Conservation (phyloP, 106 monocot species). For the Allium sativum region DNA sequence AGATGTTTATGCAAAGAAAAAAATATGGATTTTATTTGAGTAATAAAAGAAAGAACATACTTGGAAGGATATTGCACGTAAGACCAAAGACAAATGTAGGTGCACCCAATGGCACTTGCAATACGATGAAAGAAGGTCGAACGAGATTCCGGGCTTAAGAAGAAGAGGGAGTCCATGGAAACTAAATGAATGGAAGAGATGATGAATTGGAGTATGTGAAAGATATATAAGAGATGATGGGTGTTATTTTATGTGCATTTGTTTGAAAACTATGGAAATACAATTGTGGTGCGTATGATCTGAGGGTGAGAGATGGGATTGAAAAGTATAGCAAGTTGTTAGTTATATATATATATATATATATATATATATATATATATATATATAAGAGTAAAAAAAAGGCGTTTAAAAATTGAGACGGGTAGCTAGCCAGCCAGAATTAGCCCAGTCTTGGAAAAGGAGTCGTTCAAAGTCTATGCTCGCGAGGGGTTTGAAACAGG, state of each 20-base stretch:
- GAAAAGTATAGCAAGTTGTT: not conserved
- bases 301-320: too few species aligned
- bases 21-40: not conserved
- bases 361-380: too few species aligned
- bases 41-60: slow-evolving; percentile 9
- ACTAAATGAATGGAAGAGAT: not conserved
- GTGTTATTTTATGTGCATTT: too few species aligned
- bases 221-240: too few species aligned
- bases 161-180: slow-evolving; percentile 52
- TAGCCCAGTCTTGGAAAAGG: slow-evolving; percentile 8
- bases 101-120: slow-evolving; percentile 27
- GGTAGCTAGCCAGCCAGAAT: not conserved
- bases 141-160: slow-evolving; percentile 27
- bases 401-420: too few species aligned
- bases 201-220: too few species aligned
- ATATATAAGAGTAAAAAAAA: too few species aligned
- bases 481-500: slow-evolving; percentile 5
- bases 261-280: too few species aligned
- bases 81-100: slow-evolving; percentile 62
- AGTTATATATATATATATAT: not conserved
- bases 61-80: slow-evolving; percentile 35
- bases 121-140: slow-evolving; percentile 22
- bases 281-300: too few species aligned
- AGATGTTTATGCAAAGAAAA: not conserved
- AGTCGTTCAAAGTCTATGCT: slow-evolving; percentile 27